Percentiles rank a stretch among this genome's conserved stretches.
phyloP scores from a whole-genome alignment of 1,139 yeast genomes.

The Saccharomyces hybrid region DNA sequence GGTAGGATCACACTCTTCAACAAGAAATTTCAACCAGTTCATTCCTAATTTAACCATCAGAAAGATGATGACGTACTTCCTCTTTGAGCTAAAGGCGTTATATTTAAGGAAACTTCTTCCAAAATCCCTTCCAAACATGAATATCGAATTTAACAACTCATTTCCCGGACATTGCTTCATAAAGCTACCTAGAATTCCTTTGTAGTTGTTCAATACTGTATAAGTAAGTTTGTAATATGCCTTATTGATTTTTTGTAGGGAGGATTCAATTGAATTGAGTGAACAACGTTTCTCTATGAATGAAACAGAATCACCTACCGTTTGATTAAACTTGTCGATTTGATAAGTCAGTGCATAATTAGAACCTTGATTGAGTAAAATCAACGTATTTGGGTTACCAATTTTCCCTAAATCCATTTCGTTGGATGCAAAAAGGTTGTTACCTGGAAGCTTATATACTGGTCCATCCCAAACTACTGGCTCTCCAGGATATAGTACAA shows the following conservation, averaged over 20 bases:
- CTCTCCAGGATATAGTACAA: constrained; percentile 70
- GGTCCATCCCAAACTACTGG: constrained; percentile 87
- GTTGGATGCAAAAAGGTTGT: constrained; percentile 14
- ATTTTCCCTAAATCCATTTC: constrained; percentile 35
- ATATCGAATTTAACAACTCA: constrained; percentile 67
- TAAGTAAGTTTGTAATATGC: constrained; percentile 60
- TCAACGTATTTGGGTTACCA: constrained; percentile 51
- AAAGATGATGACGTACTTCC: constrained; percentile 61
- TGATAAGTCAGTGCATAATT: constrained; percentile 38
- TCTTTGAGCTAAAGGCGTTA: constrained; percentile 44
- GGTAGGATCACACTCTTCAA: constrained; percentile 88
- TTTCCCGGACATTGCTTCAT: constrained; percentile 51
- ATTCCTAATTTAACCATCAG: constrained; percentile 66
- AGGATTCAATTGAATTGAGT: constrained; percentile 62
- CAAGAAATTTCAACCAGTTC: constrained; percentile 85
- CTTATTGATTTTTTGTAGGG: constrained; percentile 55
- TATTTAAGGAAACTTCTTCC: constrained; percentile 62
- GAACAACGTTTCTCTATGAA: constrained; percentile 59
- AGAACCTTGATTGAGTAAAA: constrained; percentile 60
- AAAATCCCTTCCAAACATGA: constrained; percentile 72
- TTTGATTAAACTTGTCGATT: constrained; percentile 39
- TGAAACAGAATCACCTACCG: constrained; percentile 46
- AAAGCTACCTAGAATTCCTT: constrained; percentile 41
- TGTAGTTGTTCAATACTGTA: constrained; percentile 55
- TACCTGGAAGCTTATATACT: constrained; percentile 42